Conservation (phyloP, 306 rosid genomes). For the Argentina anserina region DNA sequence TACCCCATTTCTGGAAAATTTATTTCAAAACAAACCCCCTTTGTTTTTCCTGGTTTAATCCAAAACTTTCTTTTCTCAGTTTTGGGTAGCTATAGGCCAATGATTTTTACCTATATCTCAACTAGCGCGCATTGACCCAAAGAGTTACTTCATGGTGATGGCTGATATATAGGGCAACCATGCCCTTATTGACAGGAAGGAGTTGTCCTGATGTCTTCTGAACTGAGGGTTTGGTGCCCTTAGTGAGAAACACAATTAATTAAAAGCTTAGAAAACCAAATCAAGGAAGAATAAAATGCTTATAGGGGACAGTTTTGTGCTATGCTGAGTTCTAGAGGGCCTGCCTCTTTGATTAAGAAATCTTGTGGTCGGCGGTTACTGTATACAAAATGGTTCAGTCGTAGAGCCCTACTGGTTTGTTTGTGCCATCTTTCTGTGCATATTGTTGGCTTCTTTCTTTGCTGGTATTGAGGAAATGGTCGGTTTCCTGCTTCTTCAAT, state of each 20-base stretch:
- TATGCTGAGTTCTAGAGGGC: conserved; percentile 55
- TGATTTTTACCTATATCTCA: conserved; percentile 6
- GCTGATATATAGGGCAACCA: conserved; percentile 1
- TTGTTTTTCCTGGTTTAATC: not conserved
- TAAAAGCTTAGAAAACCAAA: not conserved
- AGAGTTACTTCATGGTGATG: not conserved
- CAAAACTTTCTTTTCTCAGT: not conserved
- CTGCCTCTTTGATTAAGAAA: conserved; percentile 34
- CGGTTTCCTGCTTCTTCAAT: conserved; percentile 60
- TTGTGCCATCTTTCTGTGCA: conserved; percentile 18
- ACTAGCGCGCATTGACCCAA: conserved; percentile 7
- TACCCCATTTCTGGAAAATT: conserved; percentile 1
- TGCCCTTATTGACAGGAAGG: conserved; percentile 2
- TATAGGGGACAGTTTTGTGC: conserved; percentile 40
- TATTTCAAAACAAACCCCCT: not conserved
- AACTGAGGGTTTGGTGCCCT: conserved; percentile 5
- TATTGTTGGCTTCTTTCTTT: conserved; percentile 17
- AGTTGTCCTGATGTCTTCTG: conserved; percentile 7
- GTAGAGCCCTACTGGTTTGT: conserved; percentile 21
- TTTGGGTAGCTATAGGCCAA: not conserved
- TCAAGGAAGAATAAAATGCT: conserved; percentile 22
- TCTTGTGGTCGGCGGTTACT: conserved; percentile 56
- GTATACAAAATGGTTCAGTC: conserved; percentile 18
- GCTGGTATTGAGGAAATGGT: conserved; percentile 76
- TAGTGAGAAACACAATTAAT: not conserved